Evolutionary conservation across 306 rosid species (phyloP), one percentile per base, ranked within the genome.

Genomic region (Mucuna pruriens): DNA sequence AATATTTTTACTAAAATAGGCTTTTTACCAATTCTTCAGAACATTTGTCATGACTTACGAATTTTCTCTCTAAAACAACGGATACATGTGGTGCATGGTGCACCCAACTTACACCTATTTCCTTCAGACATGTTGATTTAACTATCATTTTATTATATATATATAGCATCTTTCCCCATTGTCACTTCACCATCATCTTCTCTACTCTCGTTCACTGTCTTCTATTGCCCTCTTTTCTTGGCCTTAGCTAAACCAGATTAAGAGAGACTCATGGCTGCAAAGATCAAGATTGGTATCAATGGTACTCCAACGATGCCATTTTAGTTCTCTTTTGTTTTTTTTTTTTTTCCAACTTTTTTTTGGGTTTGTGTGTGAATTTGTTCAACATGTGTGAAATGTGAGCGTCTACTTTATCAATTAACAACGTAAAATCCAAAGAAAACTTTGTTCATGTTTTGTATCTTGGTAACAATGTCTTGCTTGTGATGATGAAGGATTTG

Each of bases 271-370:
- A 92, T 92, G 93, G 85, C 70, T 42, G 72, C 45, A 40, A 92
- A 90, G 87, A 78, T 91, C 83, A 93, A 87, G 92, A 91, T 93
- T 71, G 97, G 95, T 33, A 92, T 93, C 86, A 93, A 91, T 77
- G 95, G 97, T 93, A 82, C 73, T n/a, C 20, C 16, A 63, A 26
- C 12, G 20, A 66, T 40, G 12, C 17, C 51, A 12, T 39, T 74
- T 51, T 25, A n/a, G n/a, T 2, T 10, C 22, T 20, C 7, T 9
- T 9, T 1, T 71, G 11, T 13, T 2, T 44, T 2, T 0, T 4
- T 5, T 1, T 71, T 19, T 13, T 1, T 44, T 2, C 1, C 54
- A 22, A 13, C 6, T 0, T 7, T 12, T 7, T 12, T 12, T 38
- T 69, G 23, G 7, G 8, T 12, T 29, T 71, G 12, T 71, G 45